A percentile compares a stretch with the other conserved stretches of the same genome.
These are phyloP conservation scores for Bruguiera sexangula DNA, from an alignment of 345 rosid genomes.

Conservation along the genomic window DNA sequence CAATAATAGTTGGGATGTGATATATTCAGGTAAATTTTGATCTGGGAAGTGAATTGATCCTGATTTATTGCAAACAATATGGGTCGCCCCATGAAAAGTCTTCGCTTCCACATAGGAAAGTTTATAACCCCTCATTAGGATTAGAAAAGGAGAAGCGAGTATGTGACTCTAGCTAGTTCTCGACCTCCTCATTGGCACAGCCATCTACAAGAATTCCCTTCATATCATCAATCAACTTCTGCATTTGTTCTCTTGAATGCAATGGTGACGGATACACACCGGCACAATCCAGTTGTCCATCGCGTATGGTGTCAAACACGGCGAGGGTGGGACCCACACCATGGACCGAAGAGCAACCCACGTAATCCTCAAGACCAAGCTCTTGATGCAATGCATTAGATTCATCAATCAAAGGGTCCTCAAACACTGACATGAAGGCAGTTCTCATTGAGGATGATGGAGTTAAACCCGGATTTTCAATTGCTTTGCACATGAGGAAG, in stretches of 20 bases:
- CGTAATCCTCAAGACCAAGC: conserved; percentile 52
- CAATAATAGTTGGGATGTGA: too few relatives aligned
- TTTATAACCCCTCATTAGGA: too few relatives aligned
- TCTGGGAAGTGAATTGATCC: too few relatives aligned
- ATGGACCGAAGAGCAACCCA: conserved; percentile 64
- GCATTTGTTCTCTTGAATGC: conserved; percentile 80
- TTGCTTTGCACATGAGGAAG: conserved; percentile 76
- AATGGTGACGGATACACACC: conserved; percentile 72
- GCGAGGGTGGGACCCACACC: conserved; percentile 71
- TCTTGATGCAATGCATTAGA: conserved; percentile 17
- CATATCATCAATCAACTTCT: conserved; percentile 43
- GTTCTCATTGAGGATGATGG: conserved; percentile 65
- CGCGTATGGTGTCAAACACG: conserved; percentile 56
- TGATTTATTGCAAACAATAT: too few relatives aligned
- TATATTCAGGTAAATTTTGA: too few relatives aligned
- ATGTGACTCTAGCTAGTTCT: too few relatives aligned
- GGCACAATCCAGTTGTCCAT: conserved; percentile 56
- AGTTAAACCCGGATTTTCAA: conserved; percentile 70
- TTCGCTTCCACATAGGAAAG: too few relatives aligned
- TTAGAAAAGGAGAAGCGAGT: too few relatives aligned
- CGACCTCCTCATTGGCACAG: background rate
- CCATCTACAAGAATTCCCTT: conserved; percentile 46
- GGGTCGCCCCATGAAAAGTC: too few relatives aligned
- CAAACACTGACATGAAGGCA: conserved; percentile 63
- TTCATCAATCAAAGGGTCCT: conserved; percentile 50